Percentiles rank a stretch among this genome's conserved stretches.
Conservation (phyloP, 176 grass and related monocot genomes). For the Oryza meridionalis region DNA sequence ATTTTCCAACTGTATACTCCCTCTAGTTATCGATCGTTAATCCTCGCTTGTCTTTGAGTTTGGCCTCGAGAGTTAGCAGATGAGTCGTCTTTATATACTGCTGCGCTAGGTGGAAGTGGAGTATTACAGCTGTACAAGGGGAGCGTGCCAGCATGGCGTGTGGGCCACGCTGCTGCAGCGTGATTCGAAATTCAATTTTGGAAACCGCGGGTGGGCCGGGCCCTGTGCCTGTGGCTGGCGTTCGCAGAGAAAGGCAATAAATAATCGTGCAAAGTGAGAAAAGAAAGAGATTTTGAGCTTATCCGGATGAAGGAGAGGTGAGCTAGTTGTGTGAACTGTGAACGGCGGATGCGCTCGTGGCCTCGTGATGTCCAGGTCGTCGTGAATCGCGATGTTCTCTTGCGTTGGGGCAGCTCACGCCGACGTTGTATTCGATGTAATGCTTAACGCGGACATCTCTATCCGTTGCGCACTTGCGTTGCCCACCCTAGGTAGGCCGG, state of each 20-base stretch:
- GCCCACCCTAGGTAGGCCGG: slow-evolving; percentile 11
- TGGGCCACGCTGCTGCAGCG: slow-evolving; percentile 18
- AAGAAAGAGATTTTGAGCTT: slow-evolving; percentile 30
- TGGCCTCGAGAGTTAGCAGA: slow-evolving; percentile 24
- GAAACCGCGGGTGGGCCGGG: slow-evolving; percentile 27
- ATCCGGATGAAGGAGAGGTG: slow-evolving; percentile 27
- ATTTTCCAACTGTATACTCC: background rate
- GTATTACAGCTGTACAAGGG: background rate
- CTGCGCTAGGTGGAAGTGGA: background rate
- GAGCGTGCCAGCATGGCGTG: slow-evolving; percentile 18
- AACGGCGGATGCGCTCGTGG: background rate
- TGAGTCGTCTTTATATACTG: slow-evolving; percentile 19
- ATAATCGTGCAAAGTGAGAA: background rate
- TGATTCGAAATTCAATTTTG: background rate
- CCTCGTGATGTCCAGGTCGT: slow-evolving; percentile 8
- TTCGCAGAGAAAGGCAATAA: slow-evolving; percentile 33
- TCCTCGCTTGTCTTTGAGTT: background rate
- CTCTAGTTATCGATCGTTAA: background rate
- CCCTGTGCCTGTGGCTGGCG: background rate
- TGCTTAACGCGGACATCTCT: slow-evolving; percentile 29
- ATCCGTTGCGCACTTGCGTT: slow-evolving; percentile 9
- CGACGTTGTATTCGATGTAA: slow-evolving; percentile 29
- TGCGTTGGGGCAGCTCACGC: slow-evolving; percentile 37
- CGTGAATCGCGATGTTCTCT: slow-evolving; percentile 15
- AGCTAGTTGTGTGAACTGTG: background rate